These are phyloP conservation scores for Aspergillus floridensis DNA, from an alignment of 2,329 filamentous ascomycete genomes.

Conservation along the genomic window DNA sequence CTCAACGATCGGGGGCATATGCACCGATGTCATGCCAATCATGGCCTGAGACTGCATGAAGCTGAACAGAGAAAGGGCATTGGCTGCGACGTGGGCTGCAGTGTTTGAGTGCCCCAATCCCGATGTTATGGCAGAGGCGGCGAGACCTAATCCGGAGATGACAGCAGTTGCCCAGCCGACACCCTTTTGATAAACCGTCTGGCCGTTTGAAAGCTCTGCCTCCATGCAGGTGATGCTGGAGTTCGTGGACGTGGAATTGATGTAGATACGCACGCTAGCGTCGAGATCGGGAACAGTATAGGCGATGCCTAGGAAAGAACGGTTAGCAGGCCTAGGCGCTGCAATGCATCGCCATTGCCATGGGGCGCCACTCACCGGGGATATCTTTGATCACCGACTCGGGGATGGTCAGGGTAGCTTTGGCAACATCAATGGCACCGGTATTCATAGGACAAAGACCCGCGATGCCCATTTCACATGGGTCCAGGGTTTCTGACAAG, in stretches of 20 bases:
- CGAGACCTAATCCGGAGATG: constrained; percentile 78
- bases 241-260: constrained; percentile 66
- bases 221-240: constrained; percentile 79
- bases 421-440: constrained; percentile 69
- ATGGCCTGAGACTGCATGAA: constrained; percentile 96
- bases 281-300: constrained; percentile 91
- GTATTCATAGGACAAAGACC: constrained; percentile 90
- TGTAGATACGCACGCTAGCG: constrained; percentile 75
- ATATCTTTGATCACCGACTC: constrained; percentile 61
- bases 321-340: background rate
- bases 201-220: constrained; percentile 82
- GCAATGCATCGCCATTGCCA: background rate
- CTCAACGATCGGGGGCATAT: constrained; percentile 80
- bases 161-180: constrained; percentile 89
- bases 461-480: constrained; percentile 66
- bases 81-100: constrained; percentile 89
- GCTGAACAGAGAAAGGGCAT: constrained; percentile 87
- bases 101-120: constrained; percentile 91
- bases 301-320: constrained; percentile 60
- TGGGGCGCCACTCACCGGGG: constrained; percentile 53
- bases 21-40: constrained; percentile 77
- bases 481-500: constrained; percentile 66
- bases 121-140: constrained; percentile 83
- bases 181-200: constrained; percentile 83
- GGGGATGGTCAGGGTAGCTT: constrained; percentile 65